Evolutionary conservation across 2,329 filamentous ascomycete species (phyloP).

Genomic region (Aspergillus tubingensis): DNA sequence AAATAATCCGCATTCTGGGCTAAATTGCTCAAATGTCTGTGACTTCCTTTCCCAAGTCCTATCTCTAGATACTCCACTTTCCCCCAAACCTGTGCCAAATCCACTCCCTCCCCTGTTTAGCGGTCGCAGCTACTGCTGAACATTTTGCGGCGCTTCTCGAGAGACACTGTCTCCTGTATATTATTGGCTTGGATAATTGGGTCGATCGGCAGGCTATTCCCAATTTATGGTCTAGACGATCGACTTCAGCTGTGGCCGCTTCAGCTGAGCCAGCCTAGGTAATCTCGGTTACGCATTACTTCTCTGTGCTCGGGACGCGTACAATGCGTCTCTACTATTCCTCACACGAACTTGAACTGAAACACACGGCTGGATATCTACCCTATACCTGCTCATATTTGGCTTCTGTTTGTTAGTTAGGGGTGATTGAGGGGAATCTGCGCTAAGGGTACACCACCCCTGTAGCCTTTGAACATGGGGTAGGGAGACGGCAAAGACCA

Average conservation of each 20-base stretch:
- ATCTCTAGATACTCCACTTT: neutral
- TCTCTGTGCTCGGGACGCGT: neutral
- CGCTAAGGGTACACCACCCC: neutral
- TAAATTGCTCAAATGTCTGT: neutral
- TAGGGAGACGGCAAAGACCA: neutral
- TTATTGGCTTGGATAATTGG: neutral
- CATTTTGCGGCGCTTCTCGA: neutral
- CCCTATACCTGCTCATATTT: neutral
- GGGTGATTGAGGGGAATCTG: neutral
- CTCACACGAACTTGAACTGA: neutral
- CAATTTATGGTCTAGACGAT: neutral
- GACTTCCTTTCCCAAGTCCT: neutral
- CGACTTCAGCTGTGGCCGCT: neutral
- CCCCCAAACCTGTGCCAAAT: neutral
- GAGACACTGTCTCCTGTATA: neutral
- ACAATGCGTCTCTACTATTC: neutral
- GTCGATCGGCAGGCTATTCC: neutral
- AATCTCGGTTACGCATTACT: neutral
- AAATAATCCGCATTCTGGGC: neutral
- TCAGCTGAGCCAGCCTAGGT: neutral
- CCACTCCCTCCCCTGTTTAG: neutral
- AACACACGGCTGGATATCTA: neutral
- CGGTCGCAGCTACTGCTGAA: neutral
- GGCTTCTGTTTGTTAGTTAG: neutral
- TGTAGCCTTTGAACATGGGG: neutral